These are phyloP conservation scores for Epichloe brachyelytri DNA, from an alignment of 2,329 filamentous ascomycete genomes.

Conservation along the genomic window DNA sequence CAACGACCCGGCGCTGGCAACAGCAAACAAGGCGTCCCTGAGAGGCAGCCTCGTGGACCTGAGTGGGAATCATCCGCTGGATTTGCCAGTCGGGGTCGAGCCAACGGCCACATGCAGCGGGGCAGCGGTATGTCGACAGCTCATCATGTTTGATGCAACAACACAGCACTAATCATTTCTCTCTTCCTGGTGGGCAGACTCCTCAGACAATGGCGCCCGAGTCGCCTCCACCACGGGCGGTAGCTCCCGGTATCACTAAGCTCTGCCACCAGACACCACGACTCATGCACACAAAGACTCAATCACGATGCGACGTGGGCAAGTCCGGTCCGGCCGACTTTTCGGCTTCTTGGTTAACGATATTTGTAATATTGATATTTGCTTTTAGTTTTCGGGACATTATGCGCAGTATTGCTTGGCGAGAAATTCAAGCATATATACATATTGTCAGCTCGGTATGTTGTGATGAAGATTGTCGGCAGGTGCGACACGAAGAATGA, in stretches of 20 bases:
- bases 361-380: slow-evolving; percentile 5
- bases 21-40: slow-evolving; percentile 33
- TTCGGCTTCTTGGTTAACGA: neutral
- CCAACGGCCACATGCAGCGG: slow-evolving; percentile 48
- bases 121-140: slow-evolving; percentile 40
- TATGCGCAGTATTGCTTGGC: neutral
- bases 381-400: neutral
- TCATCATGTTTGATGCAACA: neutral
- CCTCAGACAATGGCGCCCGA: slow-evolving; percentile 29
- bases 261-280: neutral
- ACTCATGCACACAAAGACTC: neutral
- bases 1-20: slow-evolving; percentile 43
- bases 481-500: neutral
- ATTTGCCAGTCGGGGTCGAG: slow-evolving; percentile 39
- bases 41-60: slow-evolving; percentile 51
- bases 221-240: slow-evolving; percentile 22
- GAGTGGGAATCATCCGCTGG: slow-evolving; percentile 45
- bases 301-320: slow-evolving; percentile 1
- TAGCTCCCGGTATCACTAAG: slow-evolving; percentile 25
- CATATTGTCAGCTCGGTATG: neutral
- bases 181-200: slow-evolving; percentile 18
- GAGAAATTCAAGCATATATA: neutral
- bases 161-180: neutral
- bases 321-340: neutral
- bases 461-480: slow-evolving; percentile 7